Conservation (phyloP, 139 green algal genomes). For the Chlamydomonas sp. region DNA sequence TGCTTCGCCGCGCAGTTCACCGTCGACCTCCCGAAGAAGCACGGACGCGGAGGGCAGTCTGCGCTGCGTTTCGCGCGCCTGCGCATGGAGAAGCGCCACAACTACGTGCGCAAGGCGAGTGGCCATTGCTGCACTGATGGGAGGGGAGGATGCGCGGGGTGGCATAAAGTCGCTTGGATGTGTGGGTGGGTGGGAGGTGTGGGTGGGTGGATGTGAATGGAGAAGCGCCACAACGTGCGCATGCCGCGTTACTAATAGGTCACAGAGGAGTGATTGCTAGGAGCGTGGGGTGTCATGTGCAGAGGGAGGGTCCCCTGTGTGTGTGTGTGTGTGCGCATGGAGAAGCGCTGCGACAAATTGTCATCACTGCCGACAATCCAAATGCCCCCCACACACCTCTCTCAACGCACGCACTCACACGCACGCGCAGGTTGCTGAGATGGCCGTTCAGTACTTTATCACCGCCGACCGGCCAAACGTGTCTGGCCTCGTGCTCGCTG, state of each 20-base stretch:
- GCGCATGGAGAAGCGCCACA: slow-evolving; percentile 97
- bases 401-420: not conserved
- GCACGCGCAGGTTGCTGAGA: slow-evolving; percentile 64
- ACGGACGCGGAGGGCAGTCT: slow-evolving; percentile 93
- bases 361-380: too few species aligned
- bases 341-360: too few species aligned
- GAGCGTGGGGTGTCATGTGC: too few species aligned
- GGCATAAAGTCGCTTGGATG: too few species aligned
- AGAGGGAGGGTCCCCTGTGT: too few species aligned
- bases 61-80: slow-evolving; percentile 96
- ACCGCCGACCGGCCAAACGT: slow-evolving; percentile 85
- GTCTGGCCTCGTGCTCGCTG: slow-evolving; percentile 87
- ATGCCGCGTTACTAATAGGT: too few species aligned
- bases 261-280: too few species aligned
- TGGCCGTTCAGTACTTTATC: slow-evolving; percentile 88
- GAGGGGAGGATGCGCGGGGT: not conserved
- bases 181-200: too few species aligned
- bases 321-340: too few species aligned
- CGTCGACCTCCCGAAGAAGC: slow-evolving; percentile 99
- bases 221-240: too few species aligned
- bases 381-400: not conserved
- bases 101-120: slow-evolving; percentile 94
- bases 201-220: too few species aligned
- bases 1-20: too few species aligned
- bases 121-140: not conserved